Evolutionary conservation across 2,329 filamentous ascomycete species (phyloP).

Genomic region (Curvularia verruculosa): DNA sequence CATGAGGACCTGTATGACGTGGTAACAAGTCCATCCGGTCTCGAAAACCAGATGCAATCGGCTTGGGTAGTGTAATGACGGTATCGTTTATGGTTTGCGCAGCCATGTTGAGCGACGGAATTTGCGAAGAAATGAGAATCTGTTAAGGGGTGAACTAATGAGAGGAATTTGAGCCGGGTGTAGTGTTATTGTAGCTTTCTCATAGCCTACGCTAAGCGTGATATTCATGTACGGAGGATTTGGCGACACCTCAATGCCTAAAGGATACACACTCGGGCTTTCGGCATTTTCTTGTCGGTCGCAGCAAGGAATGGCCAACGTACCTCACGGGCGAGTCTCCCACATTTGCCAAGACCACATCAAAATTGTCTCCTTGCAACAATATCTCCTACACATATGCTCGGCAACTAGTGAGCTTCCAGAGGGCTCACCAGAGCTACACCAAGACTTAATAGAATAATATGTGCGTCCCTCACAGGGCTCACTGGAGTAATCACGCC

Average conservation of each 20-base stretch:
- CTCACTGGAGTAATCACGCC: not conserved
- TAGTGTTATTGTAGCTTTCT: too few species aligned
- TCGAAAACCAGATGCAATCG: too few species aligned
- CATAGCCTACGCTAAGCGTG: not conserved
- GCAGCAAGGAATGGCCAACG: not conserved
- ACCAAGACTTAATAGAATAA: not conserved
- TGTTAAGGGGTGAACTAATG: too few species aligned
- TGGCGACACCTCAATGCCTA: not conserved
- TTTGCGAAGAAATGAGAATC: too few species aligned
- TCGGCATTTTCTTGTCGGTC: not conserved
- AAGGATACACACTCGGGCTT: not conserved
- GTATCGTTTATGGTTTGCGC: too few species aligned
- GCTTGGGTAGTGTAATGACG: too few species aligned
- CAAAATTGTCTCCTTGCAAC: not conserved
- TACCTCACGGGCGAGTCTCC: not conserved
- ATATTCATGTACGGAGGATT: not conserved
- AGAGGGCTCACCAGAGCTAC: not conserved
- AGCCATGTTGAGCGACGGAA: too few species aligned
- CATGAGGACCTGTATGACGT: too few species aligned
- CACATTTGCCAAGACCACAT: not conserved
- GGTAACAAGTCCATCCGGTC: too few species aligned
- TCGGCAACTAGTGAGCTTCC: not conserved
- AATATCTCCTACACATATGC: not conserved
- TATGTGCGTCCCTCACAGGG: not conserved
- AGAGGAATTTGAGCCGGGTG: too few species aligned